Conservation (phyloP, 2,329 filamentous ascomycete genomes). For the Colletotrichum kahawae region DNA sequence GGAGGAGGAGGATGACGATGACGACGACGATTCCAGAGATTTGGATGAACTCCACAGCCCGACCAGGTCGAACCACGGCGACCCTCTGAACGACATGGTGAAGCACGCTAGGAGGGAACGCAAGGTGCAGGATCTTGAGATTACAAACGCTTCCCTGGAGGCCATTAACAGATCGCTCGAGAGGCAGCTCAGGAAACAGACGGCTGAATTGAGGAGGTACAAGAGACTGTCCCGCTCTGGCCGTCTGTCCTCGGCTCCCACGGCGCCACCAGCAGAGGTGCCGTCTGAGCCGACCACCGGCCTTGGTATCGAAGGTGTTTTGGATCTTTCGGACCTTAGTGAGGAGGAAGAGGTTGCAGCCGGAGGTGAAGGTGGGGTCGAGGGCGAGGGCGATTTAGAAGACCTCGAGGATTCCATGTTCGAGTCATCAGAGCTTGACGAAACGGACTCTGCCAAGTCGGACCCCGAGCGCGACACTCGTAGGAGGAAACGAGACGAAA, state of each 20-base stretch:
- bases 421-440: conserved; percentile 43
- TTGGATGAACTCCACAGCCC: conserved; percentile 56
- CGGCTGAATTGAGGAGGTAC: conserved; percentile 83
- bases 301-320: conserved; percentile 43
- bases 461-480: conserved; percentile 44
- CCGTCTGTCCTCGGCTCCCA: conserved; percentile 62
- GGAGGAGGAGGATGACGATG: conserved; percentile 22
- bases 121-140: conserved; percentile 95
- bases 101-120: conserved; percentile 89
- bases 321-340: conserved; percentile 56
- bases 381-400: conserved; percentile 43
- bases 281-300: conserved; percentile 48
- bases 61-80: conserved; percentile 59
- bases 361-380: background rate
- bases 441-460: conserved; percentile 41
- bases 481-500: conserved; percentile 78
- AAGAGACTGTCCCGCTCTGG: conserved; percentile 85
- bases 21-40: conserved; percentile 24
- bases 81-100: conserved; percentile 76
- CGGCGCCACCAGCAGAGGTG: conserved; percentile 47
- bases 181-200: conserved; percentile 89
- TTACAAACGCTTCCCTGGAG: conserved; percentile 92
- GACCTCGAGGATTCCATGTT: conserved; percentile 48
- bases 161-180: conserved; percentile 96
- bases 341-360: conserved; percentile 47